Base-by-base conservation (phyloP, 2,329 filamentous ascomycete genomes). In the Talaromyces pinophilus region DNA sequence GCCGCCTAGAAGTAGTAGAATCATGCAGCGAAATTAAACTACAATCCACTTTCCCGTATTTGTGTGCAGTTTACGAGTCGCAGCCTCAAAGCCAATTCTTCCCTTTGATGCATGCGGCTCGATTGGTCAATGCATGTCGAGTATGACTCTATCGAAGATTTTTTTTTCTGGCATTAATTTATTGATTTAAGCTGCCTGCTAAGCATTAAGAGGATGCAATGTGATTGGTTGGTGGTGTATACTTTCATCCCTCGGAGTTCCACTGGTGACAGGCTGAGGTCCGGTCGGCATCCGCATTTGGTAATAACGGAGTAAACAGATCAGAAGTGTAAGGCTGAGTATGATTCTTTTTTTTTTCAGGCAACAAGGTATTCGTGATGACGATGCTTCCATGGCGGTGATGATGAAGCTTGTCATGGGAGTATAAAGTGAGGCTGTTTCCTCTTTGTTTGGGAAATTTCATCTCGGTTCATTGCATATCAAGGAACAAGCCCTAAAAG, bases 11-110 rank as follows among this genome's bases (percentile, higher is more conserved):
- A 22, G 15, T 33, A 33, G 30, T 33, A 33, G 30, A 35, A 35
- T 35, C 33, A 42, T 59, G n/a, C n/a, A 59, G n/a, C n/a, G 19
- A 44, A 60, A 30, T 40, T 40, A 38, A 40, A 33, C 33, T 57
- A 55, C 15, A 22, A 38, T 35, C 52, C 11, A 48, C 15, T 17
- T 5, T 10, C 15, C 13, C 25, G 25, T 28, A n/a, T 28, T 30
- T 6, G 48, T 30, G 2, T 8, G 42, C 42, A 44, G 7, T n/a
- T 17, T 42, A 42, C 28, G 19, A 10, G 46, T 22, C 46, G 4
- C 13, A 35, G 52, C 52, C 52, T 57, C 33, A 40, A 60, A 60
- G 38, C 38, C n/a, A 60, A 46, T 42, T 60, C 38, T 60, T 60
- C 57, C 55, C 10, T 59, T 59, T 44, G 35, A 60, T 46, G 40